phyloP scores from a whole-genome alignment of 1,284 basidiomycete genomes.

The Grifola frondosa region DNA sequence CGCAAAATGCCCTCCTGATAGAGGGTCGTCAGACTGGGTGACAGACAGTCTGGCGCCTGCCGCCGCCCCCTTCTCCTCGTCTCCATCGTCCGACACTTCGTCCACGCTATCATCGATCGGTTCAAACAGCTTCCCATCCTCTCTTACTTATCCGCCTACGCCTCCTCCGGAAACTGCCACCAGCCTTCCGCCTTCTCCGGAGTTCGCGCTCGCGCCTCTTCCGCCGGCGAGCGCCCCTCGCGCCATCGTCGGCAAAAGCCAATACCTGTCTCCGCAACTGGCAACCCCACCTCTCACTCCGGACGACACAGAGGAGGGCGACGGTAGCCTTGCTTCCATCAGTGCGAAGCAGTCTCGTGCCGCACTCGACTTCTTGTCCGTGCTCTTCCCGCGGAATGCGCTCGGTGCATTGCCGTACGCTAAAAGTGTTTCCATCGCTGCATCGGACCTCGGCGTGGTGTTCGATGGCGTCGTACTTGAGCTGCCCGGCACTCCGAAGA shows the following conservation, averaged over 20 bases:
- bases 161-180: slow-evolving; percentile 24
- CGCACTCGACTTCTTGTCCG: slow-evolving; percentile 73
- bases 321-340: slow-evolving; percentile 30
- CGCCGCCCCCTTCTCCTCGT: slow-evolving; percentile 43
- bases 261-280: slow-evolving; percentile 27
- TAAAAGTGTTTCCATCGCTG: slow-evolving; percentile 69
- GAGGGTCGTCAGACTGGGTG: slow-evolving; percentile 91
- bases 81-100: slow-evolving; percentile 43
- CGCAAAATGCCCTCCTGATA: slow-evolving; percentile 85
- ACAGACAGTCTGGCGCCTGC: slow-evolving; percentile 80
- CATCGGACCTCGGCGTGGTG: slow-evolving; percentile 59
- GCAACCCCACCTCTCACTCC: slow-evolving; percentile 69
- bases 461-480: slow-evolving; percentile 79
- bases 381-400: slow-evolving; percentile 70
- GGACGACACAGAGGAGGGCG: slow-evolving; percentile 37
- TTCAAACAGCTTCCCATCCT: slow-evolving; percentile 35
- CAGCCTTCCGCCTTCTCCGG: slow-evolving; percentile 15
- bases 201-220: slow-evolving; percentile 14
- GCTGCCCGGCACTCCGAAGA: slow-evolving; percentile 67
- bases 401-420: slow-evolving; percentile 64
- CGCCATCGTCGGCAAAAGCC: slow-evolving; percentile 41
- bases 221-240: slow-evolving; percentile 38
- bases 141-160: slow-evolving; percentile 34
- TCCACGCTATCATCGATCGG: slow-evolving; percentile 33
- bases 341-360: slow-evolving; percentile 48